A percentile compares a stretch with the other conserved stretches of the same genome.
Evolutionary conservation across 106 monocot genomes (phyloP).

Genomic region (Dactylorhiza incarnata): DNA sequence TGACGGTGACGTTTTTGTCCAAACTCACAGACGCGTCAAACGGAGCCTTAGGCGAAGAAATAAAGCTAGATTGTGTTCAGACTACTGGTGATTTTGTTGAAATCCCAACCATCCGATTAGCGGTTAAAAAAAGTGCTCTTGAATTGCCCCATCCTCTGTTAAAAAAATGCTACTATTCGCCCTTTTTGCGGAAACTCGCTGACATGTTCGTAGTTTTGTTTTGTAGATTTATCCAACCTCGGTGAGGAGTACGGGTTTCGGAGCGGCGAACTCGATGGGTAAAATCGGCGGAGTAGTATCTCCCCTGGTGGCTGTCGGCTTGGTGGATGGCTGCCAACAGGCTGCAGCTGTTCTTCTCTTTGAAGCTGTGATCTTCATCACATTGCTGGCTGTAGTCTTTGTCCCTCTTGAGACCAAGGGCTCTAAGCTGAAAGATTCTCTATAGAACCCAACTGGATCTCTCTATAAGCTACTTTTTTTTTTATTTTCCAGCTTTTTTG

Average conservation of each 20-base stretch:
- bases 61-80: too few relatives aligned
- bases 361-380: slow-evolving; percentile 45
- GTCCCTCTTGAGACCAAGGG: slow-evolving; percentile 89
- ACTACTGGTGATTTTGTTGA: too few relatives aligned
- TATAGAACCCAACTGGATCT: neutral
- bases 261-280: slow-evolving; percentile 62
- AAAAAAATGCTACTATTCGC: too few relatives aligned
- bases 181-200: too few relatives aligned
- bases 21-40: too few relatives aligned
- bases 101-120: too few relatives aligned
- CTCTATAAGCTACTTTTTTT: neutral
- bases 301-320: slow-evolving; percentile 77
- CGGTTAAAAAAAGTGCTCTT: too few relatives aligned
- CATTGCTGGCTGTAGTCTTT: slow-evolving; percentile 52
- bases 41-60: too few relatives aligned
- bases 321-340: slow-evolving; percentile 78
- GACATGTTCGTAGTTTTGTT: neutral
- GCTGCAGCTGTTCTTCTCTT: slow-evolving; percentile 52
- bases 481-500: neutral
- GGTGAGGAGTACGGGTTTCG: slow-evolving; percentile 74
- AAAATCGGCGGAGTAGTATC: slow-evolving; percentile 80
- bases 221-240: slow-evolving; percentile 79
- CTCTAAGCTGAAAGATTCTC: slow-evolving; percentile 41
- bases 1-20: too few relatives aligned
- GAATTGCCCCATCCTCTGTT: too few relatives aligned